phyloP scores from a whole-genome alignment of 2,329 filamentous ascomycete genomes.

The Diaporthe batatas region DNA sequence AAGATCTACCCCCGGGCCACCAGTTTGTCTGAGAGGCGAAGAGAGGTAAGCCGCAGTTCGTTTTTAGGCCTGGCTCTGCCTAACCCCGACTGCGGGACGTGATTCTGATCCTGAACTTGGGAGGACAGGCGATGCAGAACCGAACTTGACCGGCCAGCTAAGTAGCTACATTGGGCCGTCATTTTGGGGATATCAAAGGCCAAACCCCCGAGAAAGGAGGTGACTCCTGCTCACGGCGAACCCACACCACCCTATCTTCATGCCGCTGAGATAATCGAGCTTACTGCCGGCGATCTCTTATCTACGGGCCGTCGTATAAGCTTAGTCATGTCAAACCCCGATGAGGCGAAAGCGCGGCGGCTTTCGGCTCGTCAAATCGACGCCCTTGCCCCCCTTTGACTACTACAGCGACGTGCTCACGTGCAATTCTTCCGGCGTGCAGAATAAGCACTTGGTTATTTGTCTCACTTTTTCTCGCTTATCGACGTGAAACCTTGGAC shows the following conservation, averaged over 20 bases:
- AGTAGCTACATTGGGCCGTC: not conserved
- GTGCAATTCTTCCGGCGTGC: not conserved
- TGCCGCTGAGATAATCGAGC: not conserved
- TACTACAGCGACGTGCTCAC: no score
- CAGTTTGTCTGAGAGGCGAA: not conserved
- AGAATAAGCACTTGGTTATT: not conserved
- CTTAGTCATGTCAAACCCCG: constrained; percentile 13
- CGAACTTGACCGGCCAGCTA: not conserved
- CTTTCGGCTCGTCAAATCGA: not conserved
- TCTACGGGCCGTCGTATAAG: not conserved
- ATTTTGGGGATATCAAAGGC: not conserved
- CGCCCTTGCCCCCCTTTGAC: not conserved
- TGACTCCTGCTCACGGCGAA: no score
- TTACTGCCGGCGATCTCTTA: not conserved
- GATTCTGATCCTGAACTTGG: not conserved
- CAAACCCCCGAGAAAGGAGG: not conserved
- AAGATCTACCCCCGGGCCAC: not conserved
- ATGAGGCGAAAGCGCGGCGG: not conserved
- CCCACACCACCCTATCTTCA: not conserved
- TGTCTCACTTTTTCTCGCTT: not conserved
- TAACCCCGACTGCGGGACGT: not conserved
- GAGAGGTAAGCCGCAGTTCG: not conserved
- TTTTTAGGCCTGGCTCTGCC: not conserved
- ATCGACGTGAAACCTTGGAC: no score
- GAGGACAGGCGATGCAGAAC: not conserved